Evolutionary conservation across 2,329 filamentous ascomycete genomes (phyloP), one percentile per base, ranked within the genome.

Genomic region (Volutella citrinella): DNA sequence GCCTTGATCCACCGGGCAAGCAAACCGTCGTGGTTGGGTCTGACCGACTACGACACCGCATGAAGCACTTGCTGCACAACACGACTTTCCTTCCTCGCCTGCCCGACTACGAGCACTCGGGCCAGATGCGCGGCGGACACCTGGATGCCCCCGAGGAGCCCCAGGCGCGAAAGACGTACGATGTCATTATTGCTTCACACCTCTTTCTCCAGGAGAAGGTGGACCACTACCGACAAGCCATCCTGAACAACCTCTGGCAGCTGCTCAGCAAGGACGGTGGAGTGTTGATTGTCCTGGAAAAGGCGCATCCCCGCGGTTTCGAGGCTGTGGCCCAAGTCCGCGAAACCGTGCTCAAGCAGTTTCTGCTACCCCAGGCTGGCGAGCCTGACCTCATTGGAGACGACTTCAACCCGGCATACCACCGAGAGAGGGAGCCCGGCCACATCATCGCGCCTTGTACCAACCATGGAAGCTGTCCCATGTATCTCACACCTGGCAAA

Each of bases 41-140:
- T 0, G 78, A 88, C 42, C 67, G 79, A 4, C 69, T 98, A 18
- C 80, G 89, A 13, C 72, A 85, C 36, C 83, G 89, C 19, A 72
- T 88, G 16, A 87, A 88, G 46, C 71, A 69, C 13, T 76, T 97
- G 43, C 68, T 98, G 10, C 76, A 94, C 22, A 84, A 96, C 57
- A 97, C 93, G 0, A 94, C 86, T 0, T 96, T 98, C 55, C 72
- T 98, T 7, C 90, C 91, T 7, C 81, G 90, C 5, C 67, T 97
- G n/a, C 93, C 93, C 0, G 88, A 97, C 53, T 89, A 91, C 45
- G 63, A 88, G 17, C 82, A 84, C 55, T 75, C 78, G 2, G 69
- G 74, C 15, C 69, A 81, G 38, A 76, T 77, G 30, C 69, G 74
- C 9, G 72, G 77, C 13, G 67, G 69, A 37, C 72, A 75, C 21